Base-by-base conservation (phyloP, 2,329 filamentous ascomycete species). In the Hypoxylon sp. region DNA sequence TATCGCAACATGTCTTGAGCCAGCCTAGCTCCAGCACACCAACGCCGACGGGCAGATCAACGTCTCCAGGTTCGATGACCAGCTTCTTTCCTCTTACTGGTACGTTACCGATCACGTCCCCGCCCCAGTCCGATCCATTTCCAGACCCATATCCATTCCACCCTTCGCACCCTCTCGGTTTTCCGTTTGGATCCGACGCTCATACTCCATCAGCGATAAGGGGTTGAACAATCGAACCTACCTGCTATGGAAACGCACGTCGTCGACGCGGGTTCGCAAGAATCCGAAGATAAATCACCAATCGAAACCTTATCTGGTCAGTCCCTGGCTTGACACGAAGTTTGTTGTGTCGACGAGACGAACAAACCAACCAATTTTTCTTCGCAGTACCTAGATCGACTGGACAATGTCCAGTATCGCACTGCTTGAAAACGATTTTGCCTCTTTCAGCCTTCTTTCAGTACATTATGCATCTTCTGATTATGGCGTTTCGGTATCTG, bases 181-280 rank as follows among this genome's bases (percentile, higher is more conserved):
- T 85, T 65, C 82, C 82, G 15, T 82, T 81, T 50, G 80, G 76
- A 73, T 76, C 80, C 56, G 83, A 86, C 60, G 72, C 81, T 72
- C 80, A 85, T 75, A 71, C 81, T 56, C 77, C 82, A 46, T 81
- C 83, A 72, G 83, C 84, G 43, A 87, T 81, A 65, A 76, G 76
- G 69, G 76, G 79, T 55, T 80, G 70, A 75, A 47, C 19, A 32
- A 19, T 26, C 43, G 20, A 61, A 32, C 28, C 55, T 6, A 15
- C 49, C 20, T 34, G 20, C 28, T 34, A 52, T 28, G 26, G 13
- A 24, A 17, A 17, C 37, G 11, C 44, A 2, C 11, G 20, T 44
- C 54, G 20, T 52, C 44, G 19, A 34, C 30, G 19, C 26, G 15
- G 19, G 26, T 28, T 20, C 17, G 3, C 47, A 5, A 28, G 11